A percentile compares a stretch with the other conserved stretches of the same genome.
These are phyloP conservation scores for Corniculantispora saksenae DNA, from an alignment of 2,329 filamentous ascomycete genomes.

Conservation along the genomic window DNA sequence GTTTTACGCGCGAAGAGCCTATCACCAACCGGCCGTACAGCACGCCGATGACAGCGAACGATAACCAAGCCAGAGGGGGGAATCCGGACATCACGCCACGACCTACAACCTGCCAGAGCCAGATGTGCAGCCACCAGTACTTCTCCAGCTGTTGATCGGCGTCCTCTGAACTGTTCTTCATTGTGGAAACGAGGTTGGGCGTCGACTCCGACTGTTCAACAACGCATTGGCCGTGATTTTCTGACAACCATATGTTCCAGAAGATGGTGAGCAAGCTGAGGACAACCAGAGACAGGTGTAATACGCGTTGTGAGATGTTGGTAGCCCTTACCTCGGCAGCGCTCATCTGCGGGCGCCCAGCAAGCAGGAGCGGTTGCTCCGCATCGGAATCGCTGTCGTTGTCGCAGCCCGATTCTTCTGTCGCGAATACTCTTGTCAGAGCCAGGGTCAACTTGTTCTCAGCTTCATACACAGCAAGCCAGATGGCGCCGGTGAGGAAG, in stretches of 20 bases:
- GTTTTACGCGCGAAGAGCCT: conserved; percentile 35
- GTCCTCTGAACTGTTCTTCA: neutral
- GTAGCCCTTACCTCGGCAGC: neutral
- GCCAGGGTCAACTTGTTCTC: conserved; percentile 35
- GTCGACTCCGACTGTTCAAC: conserved; percentile 13
- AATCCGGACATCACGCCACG: conserved; percentile 40
- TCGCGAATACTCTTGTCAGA: conserved; percentile 24
- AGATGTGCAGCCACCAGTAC: conserved; percentile 35
- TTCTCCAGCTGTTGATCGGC: neutral
- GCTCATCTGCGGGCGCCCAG: neutral
- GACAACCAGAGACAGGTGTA: conserved; percentile 38
- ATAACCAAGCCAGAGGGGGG: conserved; percentile 49
- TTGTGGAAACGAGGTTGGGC: neutral
- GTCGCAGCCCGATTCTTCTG: neutral
- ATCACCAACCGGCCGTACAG: conserved; percentile 41
- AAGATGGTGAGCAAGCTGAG: conserved; percentile 41
- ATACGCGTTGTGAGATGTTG: conserved; percentile 41
- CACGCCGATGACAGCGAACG: conserved; percentile 46
- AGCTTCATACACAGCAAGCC: conserved; percentile 37
- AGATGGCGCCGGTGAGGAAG: conserved; percentile 44
- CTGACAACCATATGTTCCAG: conserved; percentile 50
- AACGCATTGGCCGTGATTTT: conserved; percentile 39
- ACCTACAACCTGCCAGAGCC: conserved; percentile 40
- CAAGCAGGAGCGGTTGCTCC: conserved; percentile 34
- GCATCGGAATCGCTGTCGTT: conserved; percentile 26